Evolutionary conservation across 768 basidiomycete species (phyloP).

Genomic region (Trametes maxima): DNA sequence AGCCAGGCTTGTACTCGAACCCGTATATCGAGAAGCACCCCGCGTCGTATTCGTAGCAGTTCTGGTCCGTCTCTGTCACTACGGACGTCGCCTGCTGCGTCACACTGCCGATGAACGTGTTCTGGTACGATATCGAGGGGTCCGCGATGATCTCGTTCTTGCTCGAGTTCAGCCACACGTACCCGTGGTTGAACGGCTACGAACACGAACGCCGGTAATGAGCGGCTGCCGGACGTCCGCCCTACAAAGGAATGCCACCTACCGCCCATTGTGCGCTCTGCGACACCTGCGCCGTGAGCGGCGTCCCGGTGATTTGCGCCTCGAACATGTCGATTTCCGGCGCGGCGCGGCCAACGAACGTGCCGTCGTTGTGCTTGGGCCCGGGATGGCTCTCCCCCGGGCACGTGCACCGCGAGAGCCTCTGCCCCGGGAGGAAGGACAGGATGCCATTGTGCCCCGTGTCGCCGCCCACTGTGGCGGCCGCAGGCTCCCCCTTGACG

Average conservation of each 20-base stretch:
- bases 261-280: slow-evolving; percentile 87
- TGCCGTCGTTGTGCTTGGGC: slow-evolving; percentile 73
- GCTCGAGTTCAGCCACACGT: slow-evolving; percentile 66
- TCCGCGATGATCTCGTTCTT: slow-evolving; percentile 61
- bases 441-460: slow-evolving; percentile 51
- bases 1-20: slow-evolving; percentile 70
- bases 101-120: slow-evolving; percentile 66
- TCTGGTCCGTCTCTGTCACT: slow-evolving; percentile 63
- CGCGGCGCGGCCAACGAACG: slow-evolving; percentile 74
- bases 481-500: slow-evolving; percentile 58
- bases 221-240: background rate
- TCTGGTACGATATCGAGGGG: slow-evolving; percentile 53
- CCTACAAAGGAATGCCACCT: slow-evolving; percentile 37
- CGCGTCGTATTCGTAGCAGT: slow-evolving; percentile 64
- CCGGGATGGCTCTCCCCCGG: slow-evolving; percentile 85
- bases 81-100: slow-evolving; percentile 83
- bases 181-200: slow-evolving; percentile 76
- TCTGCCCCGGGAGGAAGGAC: slow-evolving; percentile 87
- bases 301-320: slow-evolving; percentile 60
- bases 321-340: slow-evolving; percentile 94
- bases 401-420: slow-evolving; percentile 88
- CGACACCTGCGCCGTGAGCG: slow-evolving; percentile 63
- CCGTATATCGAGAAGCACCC: slow-evolving; percentile 77
- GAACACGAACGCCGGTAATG: background rate
- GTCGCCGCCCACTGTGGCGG: slow-evolving; percentile 67